Percentiles rank a stretch among this genome's conserved stretches.
These are phyloP conservation scores for Saccharum spontaneum DNA, from an alignment of 176 grass and related monocot species.

Conservation along the genomic window DNA sequence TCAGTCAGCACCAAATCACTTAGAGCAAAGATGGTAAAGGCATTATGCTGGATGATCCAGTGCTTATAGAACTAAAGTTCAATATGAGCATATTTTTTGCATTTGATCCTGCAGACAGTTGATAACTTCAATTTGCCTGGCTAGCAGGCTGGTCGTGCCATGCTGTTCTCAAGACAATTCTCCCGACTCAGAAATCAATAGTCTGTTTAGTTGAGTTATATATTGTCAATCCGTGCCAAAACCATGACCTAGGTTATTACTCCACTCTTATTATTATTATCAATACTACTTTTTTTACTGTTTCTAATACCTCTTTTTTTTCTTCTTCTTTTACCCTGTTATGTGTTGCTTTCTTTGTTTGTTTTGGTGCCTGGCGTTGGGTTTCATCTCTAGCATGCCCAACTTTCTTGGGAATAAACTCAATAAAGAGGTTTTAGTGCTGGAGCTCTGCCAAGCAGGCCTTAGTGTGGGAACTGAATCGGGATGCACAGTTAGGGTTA, in stretches of 20 bases:
- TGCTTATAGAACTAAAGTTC: background rate
- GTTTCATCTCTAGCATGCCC: background rate
- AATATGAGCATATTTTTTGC: background rate
- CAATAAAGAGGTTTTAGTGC: background rate
- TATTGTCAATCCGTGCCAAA: background rate
- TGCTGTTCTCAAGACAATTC: background rate
- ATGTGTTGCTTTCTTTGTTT: background rate
- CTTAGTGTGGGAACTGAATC: background rate
- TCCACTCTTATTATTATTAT: background rate
- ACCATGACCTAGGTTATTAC: background rate
- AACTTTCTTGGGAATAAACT: background rate
- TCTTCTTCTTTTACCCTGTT: background rate
- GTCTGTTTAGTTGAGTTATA: background rate
- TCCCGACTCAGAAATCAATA: background rate
- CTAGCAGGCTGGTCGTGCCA: background rate
- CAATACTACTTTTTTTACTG: background rate
- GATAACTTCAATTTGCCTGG: background rate
- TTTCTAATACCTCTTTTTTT: background rate
- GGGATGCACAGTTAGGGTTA: background rate
- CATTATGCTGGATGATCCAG: background rate
- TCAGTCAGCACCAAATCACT: slow-evolving; percentile 16
- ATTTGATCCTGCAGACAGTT: background rate
- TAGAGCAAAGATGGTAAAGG: background rate
- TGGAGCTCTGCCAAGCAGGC: background rate
- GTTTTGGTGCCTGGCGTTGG: background rate